These are phyloP conservation scores for Talaromyces sp. DNA, from an alignment of 2,329 filamentous ascomycete genomes.

Conservation along the genomic window DNA sequence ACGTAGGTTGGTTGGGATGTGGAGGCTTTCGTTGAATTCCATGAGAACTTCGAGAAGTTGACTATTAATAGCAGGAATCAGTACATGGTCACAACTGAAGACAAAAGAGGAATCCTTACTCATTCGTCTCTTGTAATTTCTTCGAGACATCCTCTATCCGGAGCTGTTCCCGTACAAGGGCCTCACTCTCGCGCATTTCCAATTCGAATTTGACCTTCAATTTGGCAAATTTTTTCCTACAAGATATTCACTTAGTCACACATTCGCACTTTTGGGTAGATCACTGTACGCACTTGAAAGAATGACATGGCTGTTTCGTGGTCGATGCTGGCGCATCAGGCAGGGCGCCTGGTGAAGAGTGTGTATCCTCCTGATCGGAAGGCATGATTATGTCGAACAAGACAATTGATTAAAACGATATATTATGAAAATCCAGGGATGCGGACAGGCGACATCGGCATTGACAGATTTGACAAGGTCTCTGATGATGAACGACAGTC, in stretches of 20 bases:
- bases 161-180: slow-evolving; percentile 70
- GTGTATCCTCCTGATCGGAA: slow-evolving; percentile 26
- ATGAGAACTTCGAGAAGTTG: slow-evolving; percentile 83
- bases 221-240: slow-evolving; percentile 78
- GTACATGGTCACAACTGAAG: no score
- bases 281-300: slow-evolving; percentile 54
- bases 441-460: not conserved
- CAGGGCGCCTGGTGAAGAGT: slow-evolving; percentile 27
- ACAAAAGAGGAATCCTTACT: slow-evolving; percentile 58
- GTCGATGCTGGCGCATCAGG: slow-evolving; percentile 30
- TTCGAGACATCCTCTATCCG: slow-evolving; percentile 75
- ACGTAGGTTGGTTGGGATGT: slow-evolving; percentile 69
- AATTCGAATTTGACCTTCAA: slow-evolving; percentile 77
- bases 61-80: slow-evolving; percentile 42
- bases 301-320: slow-evolving; percentile 55
- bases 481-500: not conserved
- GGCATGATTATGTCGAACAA: slow-evolving; percentile 26
- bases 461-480: not conserved
- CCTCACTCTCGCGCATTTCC: slow-evolving; percentile 65
- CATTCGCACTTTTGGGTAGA: slow-evolving; percentile 2
- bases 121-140: slow-evolving; percentile 82
- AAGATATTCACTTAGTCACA: not conserved
- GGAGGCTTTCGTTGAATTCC: slow-evolving; percentile 78
- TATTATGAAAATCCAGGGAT: not conserved
- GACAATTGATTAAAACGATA: not conserved